Percentiles rank a stretch among this genome's conserved stretches.
These are phyloP conservation scores for Trichoderma orchidacearum DNA, from an alignment of 495 filamentous ascomycete genomes.

Conservation along the genomic window DNA sequence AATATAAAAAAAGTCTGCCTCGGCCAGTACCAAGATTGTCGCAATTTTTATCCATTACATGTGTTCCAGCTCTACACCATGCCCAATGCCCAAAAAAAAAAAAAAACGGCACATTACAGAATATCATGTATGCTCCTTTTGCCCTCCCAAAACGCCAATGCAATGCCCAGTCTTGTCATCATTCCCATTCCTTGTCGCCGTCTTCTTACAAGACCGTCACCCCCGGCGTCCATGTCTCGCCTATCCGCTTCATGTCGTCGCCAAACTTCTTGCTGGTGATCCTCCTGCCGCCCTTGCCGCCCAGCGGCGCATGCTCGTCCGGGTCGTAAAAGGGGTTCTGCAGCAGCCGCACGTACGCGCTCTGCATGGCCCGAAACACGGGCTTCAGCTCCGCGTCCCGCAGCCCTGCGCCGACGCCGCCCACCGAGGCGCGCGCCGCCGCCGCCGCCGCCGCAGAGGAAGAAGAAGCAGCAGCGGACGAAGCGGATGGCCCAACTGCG, in stretches of 20 bases:
- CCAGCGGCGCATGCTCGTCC: constrained; percentile 58
- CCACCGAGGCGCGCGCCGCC: constrained; percentile 26
- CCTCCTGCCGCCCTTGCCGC: constrained; percentile 38
- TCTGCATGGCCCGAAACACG: constrained; percentile 81
- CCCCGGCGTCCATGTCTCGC: constrained; percentile 53
- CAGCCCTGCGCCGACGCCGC: constrained; percentile 21
- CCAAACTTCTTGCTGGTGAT: constrained; percentile 75
- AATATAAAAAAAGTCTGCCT: not conserved
- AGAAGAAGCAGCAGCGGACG: not conserved
- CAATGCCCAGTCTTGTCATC: not conserved
- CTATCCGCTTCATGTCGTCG: constrained; percentile 72
- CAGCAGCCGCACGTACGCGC: constrained; percentile 73
- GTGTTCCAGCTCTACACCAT: not conserved
- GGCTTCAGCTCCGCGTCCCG: constrained; percentile 73
- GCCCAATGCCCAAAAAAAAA: not conserved
- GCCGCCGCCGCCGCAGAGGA: constrained; percentile 5
- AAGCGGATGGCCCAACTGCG: constrained; percentile 6
- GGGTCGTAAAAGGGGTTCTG: constrained; percentile 94
- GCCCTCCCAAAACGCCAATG: constrained; percentile 6
- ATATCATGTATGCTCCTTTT: not conserved
- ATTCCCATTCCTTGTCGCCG: not conserved
- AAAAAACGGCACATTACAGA: not conserved
- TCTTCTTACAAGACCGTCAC: constrained; percentile 22
- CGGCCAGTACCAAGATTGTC: not conserved
- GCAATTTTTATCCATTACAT: too few relatives aligned